A percentile compares a stretch with the other conserved stretches of the same genome.
Evolutionary conservation across 345 rosid species (phyloP).

Genomic region (Bretschneidera sinensis): DNA sequence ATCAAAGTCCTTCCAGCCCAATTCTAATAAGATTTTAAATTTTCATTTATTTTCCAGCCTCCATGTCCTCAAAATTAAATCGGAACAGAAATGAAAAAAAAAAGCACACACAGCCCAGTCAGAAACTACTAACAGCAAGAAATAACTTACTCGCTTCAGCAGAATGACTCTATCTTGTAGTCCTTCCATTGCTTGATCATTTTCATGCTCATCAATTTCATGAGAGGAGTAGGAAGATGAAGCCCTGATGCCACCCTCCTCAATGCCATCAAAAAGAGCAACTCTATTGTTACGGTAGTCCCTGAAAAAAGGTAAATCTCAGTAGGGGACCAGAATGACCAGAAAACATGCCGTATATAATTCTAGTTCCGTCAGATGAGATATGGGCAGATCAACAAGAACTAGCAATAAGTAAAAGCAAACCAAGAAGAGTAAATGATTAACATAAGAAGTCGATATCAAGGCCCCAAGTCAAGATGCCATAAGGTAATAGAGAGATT

Average conservation of each 20-base stretch:
- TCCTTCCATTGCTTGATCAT: slow-evolving; percentile 88
- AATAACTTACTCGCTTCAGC: slow-evolving; percentile 71
- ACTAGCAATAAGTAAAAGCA: background rate
- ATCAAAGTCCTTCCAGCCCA: no score
- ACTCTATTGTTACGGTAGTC: slow-evolving; percentile 64
- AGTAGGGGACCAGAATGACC: slow-evolving; percentile 2
- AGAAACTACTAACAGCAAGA: background rate
- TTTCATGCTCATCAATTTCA: slow-evolving; percentile 91
- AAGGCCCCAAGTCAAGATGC: background rate
- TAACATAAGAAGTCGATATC: background rate
- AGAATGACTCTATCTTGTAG: slow-evolving; percentile 85
- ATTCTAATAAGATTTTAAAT: no score
- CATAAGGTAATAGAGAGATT: background rate
- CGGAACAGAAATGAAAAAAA: no score
- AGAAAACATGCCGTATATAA: background rate
- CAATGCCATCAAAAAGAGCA: slow-evolving; percentile 85
- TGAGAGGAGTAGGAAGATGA: slow-evolving; percentile 73
- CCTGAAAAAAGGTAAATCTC: slow-evolving; percentile 32
- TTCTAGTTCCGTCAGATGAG: slow-evolving; percentile 1
- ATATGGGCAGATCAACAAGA: background rate
- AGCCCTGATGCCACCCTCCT: slow-evolving; percentile 95
- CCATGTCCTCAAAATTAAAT: no score
- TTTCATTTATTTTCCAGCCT: no score
- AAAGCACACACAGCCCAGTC: background rate
- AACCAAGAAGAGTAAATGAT: background rate